Conservation (phyloP, 2,329 filamentous ascomycete species). For the Ceratocystis eucalypticola region DNA sequence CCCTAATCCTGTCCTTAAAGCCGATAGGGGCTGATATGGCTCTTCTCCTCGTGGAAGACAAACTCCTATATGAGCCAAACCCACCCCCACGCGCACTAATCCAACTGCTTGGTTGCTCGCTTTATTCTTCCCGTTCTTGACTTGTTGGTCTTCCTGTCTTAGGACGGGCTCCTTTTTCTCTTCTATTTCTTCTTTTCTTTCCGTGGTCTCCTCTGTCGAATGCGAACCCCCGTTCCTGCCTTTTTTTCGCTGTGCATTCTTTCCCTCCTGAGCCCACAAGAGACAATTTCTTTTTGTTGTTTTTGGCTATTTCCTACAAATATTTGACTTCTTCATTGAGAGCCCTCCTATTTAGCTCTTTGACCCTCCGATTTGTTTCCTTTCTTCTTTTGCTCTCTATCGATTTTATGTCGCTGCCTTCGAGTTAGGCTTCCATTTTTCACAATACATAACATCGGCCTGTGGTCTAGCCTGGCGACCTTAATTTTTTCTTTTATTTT, state of each 20-base stretch:
- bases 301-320: too few species aligned
- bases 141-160: neutral
- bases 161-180: neutral
- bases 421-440: neutral
- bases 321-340: neutral
- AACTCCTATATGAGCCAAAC: neutral
- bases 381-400: neutral
- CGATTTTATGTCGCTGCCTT: conserved; percentile 1
- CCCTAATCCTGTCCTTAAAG: neutral
- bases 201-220: neutral
- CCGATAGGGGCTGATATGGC: neutral
- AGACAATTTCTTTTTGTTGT: neutral
- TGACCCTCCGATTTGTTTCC: neutral
- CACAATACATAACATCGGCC: too few species aligned
- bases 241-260: neutral
- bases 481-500: neutral
- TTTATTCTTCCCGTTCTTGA: neutral
- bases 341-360: neutral
- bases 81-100: too few species aligned
- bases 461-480: neutral
- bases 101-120: neutral
- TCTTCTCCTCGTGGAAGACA: neutral
- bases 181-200: neutral
- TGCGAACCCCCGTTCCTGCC: neutral
- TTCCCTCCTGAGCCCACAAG: neutral